These are phyloP conservation scores for Speleostelium caveatum DNA, from an alignment of 78 protist genomes.

Conservation along the genomic window DNA sequence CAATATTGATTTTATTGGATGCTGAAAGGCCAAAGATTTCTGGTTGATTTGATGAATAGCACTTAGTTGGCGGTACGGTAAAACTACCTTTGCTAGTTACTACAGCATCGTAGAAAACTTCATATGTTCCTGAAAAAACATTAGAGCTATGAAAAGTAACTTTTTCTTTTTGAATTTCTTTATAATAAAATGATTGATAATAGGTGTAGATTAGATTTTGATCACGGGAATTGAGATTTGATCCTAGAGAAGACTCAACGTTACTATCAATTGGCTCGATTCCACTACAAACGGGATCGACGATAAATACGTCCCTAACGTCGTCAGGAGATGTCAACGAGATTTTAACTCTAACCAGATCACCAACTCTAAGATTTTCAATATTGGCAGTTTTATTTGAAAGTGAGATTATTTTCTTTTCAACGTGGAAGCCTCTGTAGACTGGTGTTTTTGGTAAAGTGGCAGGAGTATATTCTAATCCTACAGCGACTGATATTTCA, in stretches of 20 bases:
- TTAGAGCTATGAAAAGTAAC: conserved; percentile 45
- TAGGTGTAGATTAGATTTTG: neutral
- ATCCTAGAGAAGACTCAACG: neutral
- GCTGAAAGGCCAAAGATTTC: conserved; percentile 62
- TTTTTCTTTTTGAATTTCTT: conserved; percentile 42
- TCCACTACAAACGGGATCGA: conserved; percentile 28
- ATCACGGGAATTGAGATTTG: neutral
- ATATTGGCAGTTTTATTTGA: neutral
- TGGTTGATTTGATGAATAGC: conserved; percentile 47
- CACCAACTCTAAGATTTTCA: conserved; percentile 24
- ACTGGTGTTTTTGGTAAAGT: conserved; percentile 10
- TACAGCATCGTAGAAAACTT: conserved; percentile 38
- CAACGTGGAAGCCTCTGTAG: conserved; percentile 51
- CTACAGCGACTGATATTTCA: conserved; percentile 40
- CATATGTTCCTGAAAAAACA: conserved; percentile 42
- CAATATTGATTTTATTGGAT: too few relatives aligned
- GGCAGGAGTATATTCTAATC: conserved; percentile 43
- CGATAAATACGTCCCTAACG: conserved; percentile 28
- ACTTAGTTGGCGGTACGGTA: conserved; percentile 65
- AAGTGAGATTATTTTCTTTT: conserved; percentile 1
- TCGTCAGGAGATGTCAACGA: conserved; percentile 52
- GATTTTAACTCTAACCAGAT: conserved; percentile 24
- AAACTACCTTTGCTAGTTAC: conserved; percentile 53
- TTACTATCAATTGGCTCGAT: conserved; percentile 67
- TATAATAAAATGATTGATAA: conserved; percentile 36